Percentiles rank a stretch among this genome's conserved stretches.
These are phyloP conservation scores for Arabis alpina DNA, from an alignment of 345 rosid genomes.

Conservation along the genomic window DNA sequence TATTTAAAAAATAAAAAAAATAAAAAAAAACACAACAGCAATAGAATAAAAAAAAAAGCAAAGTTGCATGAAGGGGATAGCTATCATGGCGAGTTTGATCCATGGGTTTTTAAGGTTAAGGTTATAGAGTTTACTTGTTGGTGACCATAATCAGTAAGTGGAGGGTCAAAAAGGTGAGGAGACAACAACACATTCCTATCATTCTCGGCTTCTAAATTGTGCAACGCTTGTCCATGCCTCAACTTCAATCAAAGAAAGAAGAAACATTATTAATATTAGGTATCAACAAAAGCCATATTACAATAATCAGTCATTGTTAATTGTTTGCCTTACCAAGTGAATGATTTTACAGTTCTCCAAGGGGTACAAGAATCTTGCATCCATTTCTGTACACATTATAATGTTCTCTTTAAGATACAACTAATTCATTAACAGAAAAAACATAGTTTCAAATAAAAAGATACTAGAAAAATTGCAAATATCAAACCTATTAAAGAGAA, in stretches of 20 bases:
- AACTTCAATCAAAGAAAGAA: conserved; percentile 44
- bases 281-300: neutral
- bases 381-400: conserved; percentile 37
- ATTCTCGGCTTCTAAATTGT: conserved; percentile 60
- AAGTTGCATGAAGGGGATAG: too few relatives aligned
- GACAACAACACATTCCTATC: conserved; percentile 51
- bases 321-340: conserved; percentile 51
- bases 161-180: conserved; percentile 64
- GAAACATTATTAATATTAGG: neutral
- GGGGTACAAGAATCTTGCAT: conserved; percentile 50
- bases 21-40: too few relatives aligned
- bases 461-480: neutral
- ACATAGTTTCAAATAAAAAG: neutral
- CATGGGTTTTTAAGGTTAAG: neutral
- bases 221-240: conserved; percentile 76
- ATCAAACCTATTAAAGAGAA: conserved; percentile 27
- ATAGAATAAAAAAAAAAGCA: too few relatives aligned
- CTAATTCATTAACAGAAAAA: too few relatives aligned
- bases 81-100: neutral
- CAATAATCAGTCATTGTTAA: neutral
- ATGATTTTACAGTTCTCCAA: conserved; percentile 55
- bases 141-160: conserved; percentile 60
- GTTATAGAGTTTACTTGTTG: conserved; percentile 51
- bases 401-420: conserved; percentile 14
- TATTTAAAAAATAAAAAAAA: too few relatives aligned